These are phyloP conservation scores for Dryas octopetala DNA, from an alignment of 306 rosid genomes.

Conservation along the genomic window DNA sequence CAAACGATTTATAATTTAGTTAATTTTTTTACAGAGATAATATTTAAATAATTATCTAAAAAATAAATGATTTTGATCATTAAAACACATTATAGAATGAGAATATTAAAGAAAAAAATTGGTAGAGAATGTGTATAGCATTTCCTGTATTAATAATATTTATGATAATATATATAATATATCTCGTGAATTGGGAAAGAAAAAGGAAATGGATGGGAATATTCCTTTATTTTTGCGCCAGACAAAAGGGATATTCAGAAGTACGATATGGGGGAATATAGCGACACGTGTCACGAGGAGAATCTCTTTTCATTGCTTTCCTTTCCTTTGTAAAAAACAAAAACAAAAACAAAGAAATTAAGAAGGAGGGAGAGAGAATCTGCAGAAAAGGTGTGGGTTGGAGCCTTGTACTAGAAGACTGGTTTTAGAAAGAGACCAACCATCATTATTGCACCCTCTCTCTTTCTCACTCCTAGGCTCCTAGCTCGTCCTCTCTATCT, in stretches of 20 bases:
- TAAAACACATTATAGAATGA: no score
- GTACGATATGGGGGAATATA: conserved; percentile 53
- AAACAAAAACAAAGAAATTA: neutral
- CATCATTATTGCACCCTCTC: conserved; percentile 34
- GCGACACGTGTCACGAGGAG: conserved; percentile 55
- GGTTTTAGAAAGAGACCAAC: conserved; percentile 70
- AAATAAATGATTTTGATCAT: no score
- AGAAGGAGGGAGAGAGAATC: conserved; percentile 44
- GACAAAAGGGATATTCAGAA: conserved; percentile 92
- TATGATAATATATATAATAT: no score
- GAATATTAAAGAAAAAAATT: no score
- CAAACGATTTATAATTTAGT: no score
- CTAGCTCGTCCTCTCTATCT: conserved; percentile 4
- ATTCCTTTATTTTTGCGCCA: conserved; percentile 54
- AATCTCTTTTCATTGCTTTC: conserved; percentile 35
- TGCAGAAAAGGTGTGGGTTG: conserved; percentile 76
- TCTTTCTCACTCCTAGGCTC: no score
- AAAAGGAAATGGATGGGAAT: conserved; percentile 43
- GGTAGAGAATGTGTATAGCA: no score
- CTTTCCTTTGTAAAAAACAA: neutral
- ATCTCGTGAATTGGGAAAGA: neutral
- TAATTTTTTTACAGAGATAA: no score
- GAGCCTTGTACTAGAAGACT: conserved; percentile 73
- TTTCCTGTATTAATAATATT: no score
- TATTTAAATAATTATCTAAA: no score